These are phyloP conservation scores for Pseudonitzschia pungens DNA, from an alignment of 108 stramenopile species.

Conservation along the genomic window DNA sequence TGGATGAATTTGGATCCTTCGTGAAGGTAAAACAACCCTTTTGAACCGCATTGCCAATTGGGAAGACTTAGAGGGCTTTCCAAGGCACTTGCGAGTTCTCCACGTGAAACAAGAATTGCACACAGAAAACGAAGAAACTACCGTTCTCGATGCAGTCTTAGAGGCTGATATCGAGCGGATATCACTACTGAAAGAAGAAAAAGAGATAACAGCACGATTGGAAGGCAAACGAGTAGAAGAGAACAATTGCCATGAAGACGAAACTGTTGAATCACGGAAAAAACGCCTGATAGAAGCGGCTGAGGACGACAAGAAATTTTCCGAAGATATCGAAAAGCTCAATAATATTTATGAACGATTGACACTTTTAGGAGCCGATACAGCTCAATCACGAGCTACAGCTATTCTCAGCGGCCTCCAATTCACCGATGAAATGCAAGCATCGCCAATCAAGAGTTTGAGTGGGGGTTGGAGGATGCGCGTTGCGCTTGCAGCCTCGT, in stretches of 20 bases:
- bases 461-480: slow-evolving; percentile 99
- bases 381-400: slow-evolving; percentile 87
- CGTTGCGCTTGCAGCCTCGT: slow-evolving; percentile 93
- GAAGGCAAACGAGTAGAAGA: slow-evolving; percentile 41
- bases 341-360: slow-evolving; percentile 90
- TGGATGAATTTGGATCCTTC: neutral
- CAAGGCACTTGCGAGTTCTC: slow-evolving; percentile 88
- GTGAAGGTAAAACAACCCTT: slow-evolving; percentile 89
- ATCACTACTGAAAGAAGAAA: slow-evolving; percentile 78
- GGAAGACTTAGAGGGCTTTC: slow-evolving; percentile 91
- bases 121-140: slow-evolving; percentile 66
- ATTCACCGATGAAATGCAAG: slow-evolving; percentile 91
- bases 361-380: slow-evolving; percentile 81
- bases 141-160: slow-evolving; percentile 93
- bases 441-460: slow-evolving; percentile 78
- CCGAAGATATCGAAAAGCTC: slow-evolving; percentile 68
- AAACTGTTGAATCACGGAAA: slow-evolving; percentile 51
- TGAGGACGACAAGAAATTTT: slow-evolving; percentile 56
- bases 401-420: slow-evolving; percentile 90
- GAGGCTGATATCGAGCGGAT: slow-evolving; percentile 91
- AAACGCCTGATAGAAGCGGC: slow-evolving; percentile 42
- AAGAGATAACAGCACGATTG: slow-evolving; percentile 53
- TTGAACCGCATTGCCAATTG: slow-evolving; percentile 91
- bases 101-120: slow-evolving; percentile 96
- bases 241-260: slow-evolving; percentile 1